phyloP scores from a whole-genome alignment of 805 yeast genomes.

The Cyberlindnera mycetangii region DNA sequence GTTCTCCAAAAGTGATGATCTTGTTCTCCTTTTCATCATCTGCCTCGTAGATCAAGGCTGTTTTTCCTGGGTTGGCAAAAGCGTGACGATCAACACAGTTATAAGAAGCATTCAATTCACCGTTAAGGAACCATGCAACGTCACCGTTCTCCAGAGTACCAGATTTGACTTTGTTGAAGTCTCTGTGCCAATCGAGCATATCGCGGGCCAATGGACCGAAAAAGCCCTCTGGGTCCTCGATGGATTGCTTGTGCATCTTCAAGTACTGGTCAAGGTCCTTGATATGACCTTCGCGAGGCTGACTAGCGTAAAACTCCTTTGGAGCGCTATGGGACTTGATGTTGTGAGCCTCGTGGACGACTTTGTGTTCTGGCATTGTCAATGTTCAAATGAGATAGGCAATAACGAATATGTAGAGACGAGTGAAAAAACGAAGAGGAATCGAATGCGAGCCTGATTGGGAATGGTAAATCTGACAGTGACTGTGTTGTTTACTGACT shows the following conservation, averaged over 20 bases:
- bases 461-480: no score
- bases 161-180: constrained; percentile 65
- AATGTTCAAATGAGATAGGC: no score
- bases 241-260: constrained; percentile 71
- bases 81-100: constrained; percentile 86
- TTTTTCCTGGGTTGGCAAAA: constrained; percentile 61
- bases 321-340: constrained; percentile 32
- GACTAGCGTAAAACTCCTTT: constrained; percentile 38
- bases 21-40: constrained; percentile 59
- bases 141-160: constrained; percentile 49
- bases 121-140: constrained; percentile 75
- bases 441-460: no score
- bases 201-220: constrained; percentile 77
- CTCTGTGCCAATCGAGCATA: constrained; percentile 76
- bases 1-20: constrained; percentile 65
- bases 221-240: constrained; percentile 77
- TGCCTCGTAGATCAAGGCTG: constrained; percentile 77
- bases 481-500: no score
- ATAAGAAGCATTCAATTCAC: constrained; percentile 75
- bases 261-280: constrained; percentile 59
- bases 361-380: constrained; percentile 27
- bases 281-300: constrained; percentile 19
- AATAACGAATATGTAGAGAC: not conserved
- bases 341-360: constrained; percentile 39
- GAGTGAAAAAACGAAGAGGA: no score